Base-by-base conservation (phyloP, 2,329 filamentous ascomycete genomes). In the Arthrobotrys conoides region DNA sequence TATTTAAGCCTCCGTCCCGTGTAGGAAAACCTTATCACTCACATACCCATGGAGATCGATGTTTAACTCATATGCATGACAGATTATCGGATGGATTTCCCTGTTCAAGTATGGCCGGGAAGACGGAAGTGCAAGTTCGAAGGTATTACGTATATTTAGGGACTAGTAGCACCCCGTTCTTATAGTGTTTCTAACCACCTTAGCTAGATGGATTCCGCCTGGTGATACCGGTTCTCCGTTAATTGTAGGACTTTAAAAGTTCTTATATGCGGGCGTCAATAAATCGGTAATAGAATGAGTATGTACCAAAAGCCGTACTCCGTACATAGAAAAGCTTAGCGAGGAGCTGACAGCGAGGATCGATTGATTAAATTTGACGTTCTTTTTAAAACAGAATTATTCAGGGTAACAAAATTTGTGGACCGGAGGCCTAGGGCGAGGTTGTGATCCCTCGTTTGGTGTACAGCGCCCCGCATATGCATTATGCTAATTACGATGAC, bases 391-490 rank as follows among this genome's bases (percentile, higher is more conserved):
- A 41, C 1, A 14, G 12, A 14, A 41, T 41, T 12, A 41, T n/a
- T 41, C 27, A 16, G 2, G 12, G 38, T 14, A 3, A n/a, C 9
- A 16, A 4, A n/a, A n/a, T 1, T 24, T 61, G 20, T 44, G 36
- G 57, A 20, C 18, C 20, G 20, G 4, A 5, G 27, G 33, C 27
- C n/a, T n/a, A n/a, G n/a, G n/a, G 24, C 16, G 33, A 22, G 36
- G 33, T 5, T 44, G 10, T 44, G 14, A 27, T 41, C 12, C 36
- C 10, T 27, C n/a, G 57, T 33, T 44, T 8, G 36, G 20, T 12
- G 36, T 41, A n/a, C 36, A 41, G 16, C 33, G 55, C 1, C 20
- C 36, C 44, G 57, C 22, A 61, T 61, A 61, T 61, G 57, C 36
- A 61, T 61, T 44, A 61, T 44, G 36, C 57, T 61, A 0, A 44